Evolutionary conservation across 176 grass and related monocot species (phyloP).

Genomic region (Areca catechu): DNA sequence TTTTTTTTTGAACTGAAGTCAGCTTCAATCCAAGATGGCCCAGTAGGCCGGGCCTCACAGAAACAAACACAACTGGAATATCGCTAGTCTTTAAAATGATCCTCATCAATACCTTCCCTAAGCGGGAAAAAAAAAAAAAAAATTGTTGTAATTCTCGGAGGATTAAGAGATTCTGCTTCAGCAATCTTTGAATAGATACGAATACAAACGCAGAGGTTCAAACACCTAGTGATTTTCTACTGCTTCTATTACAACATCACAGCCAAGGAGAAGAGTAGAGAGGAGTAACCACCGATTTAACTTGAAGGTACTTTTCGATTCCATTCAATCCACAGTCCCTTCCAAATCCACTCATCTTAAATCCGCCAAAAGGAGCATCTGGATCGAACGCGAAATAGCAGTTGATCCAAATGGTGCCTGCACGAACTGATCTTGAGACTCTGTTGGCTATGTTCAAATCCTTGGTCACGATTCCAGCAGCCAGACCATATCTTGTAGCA

Average conservation of each 20-base stretch:
- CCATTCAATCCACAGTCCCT: conserved; percentile 8
- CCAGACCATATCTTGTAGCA: conserved; percentile 3
- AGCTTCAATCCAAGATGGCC: too few species aligned
- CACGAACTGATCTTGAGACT: conserved; percentile 13
- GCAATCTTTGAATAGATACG: too few species aligned
- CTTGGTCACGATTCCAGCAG: conserved; percentile 6
- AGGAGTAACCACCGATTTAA: conserved; percentile 15
- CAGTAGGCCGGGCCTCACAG: too few species aligned
- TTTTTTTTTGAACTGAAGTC: too few species aligned
- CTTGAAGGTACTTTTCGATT: conserved; percentile 8
- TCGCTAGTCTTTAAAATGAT: too few species aligned
- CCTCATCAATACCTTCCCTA: too few species aligned
- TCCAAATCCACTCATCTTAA: conserved; percentile 17
- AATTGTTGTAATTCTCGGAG: too few species aligned
- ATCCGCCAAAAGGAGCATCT: conserved; percentile 6
- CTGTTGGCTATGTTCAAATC: conserved; percentile 13
- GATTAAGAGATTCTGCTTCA: too few species aligned
- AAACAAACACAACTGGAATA: too few species aligned
- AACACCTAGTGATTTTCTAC: too few species aligned
- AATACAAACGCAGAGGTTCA: too few species aligned
- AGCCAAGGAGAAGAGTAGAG: conserved; percentile 11
- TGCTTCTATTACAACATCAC: background rate
- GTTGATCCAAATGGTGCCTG: conserved; percentile 15
- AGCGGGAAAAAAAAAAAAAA: too few species aligned
- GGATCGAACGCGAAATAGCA: conserved; percentile 16